Conservation (phyloP, 371 early-diverging fungal genomes). For the Basidiobolus heterosporus region DNA sequence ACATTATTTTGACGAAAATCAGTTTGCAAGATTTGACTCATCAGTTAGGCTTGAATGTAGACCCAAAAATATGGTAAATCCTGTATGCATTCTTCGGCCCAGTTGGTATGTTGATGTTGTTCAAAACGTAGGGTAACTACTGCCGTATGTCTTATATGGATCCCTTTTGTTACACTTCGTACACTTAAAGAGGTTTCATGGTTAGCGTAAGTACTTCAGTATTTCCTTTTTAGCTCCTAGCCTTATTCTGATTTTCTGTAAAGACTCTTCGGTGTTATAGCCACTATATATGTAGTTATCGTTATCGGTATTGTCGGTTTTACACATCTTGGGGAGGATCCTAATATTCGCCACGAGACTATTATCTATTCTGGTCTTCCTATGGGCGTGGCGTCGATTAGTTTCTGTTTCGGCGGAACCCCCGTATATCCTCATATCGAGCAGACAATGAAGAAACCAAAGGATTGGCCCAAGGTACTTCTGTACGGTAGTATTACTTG, state of each 20-base stretch:
- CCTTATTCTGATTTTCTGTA: too few species aligned
- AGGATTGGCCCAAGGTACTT: slow-evolving; percentile 54
- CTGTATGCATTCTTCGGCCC: too few species aligned
- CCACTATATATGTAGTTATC: slow-evolving; percentile 27
- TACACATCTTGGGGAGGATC: too few species aligned
- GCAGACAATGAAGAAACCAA: slow-evolving; percentile 55
- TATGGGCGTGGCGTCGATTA: slow-evolving; percentile 32
- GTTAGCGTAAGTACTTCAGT: background rate
- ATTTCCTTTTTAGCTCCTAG: too few species aligned
- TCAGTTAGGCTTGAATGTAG: too few species aligned
- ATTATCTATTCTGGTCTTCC: slow-evolving; percentile 4
- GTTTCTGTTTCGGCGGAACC: slow-evolving; percentile 67
- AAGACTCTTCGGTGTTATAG: slow-evolving; percentile 23
- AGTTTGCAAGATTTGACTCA: too few species aligned
- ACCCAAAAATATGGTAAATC: too few species aligned
- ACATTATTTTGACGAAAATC: slow-evolving; percentile 43
- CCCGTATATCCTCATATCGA: slow-evolving; percentile 27
- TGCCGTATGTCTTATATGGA: slow-evolving; percentile 17
- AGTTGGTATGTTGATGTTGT: too few species aligned
- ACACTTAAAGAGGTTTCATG: slow-evolving; percentile 36
- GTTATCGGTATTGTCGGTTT: slow-evolving; percentile 4
- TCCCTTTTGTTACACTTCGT: slow-evolving; percentile 35
- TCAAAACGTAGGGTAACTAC: slow-evolving; percentile 19
- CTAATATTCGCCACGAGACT: too few species aligned
- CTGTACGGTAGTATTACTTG: slow-evolving; percentile 46